These are phyloP conservation scores for Gracilariopsis chorda DNA, from an alignment of 23 red algal genomes.

Conservation along the genomic window DNA sequence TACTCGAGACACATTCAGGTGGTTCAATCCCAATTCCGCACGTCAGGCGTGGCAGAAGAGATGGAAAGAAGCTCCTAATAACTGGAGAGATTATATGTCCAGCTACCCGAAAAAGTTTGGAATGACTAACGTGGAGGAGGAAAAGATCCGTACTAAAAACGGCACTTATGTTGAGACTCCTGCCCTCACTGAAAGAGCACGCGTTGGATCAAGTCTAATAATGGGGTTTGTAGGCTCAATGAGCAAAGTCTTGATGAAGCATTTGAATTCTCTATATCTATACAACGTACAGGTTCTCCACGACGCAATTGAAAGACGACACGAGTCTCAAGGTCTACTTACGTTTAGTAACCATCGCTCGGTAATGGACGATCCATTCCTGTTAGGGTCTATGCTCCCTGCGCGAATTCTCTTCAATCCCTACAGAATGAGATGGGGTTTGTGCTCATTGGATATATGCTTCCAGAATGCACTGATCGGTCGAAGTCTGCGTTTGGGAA, in stretches of 20 bases:
- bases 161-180: constrained; percentile 55
- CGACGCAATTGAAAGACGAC: constrained; percentile 64
- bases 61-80: constrained; percentile 43
- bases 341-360: constrained; percentile 94
- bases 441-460: constrained; percentile 95
- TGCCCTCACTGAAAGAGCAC: constrained; percentile 11
- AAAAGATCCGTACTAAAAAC: constrained; percentile 42
- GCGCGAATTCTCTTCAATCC: constrained; percentile 71
- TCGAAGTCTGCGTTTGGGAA: constrained; percentile 76
- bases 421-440: constrained; percentile 76
- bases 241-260: constrained; percentile 68
- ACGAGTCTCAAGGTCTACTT: constrained; percentile 58
- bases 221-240: constrained; percentile 48
- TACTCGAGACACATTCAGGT: neutral
- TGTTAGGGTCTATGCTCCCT: constrained; percentile 78
- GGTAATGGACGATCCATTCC: constrained; percentile 90
- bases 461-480: constrained; percentile 63
- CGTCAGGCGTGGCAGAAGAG: constrained; percentile 32
- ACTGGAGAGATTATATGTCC: constrained; percentile 39
- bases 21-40: neutral
- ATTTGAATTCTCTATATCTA: constrained; percentile 55
- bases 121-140: constrained; percentile 53
- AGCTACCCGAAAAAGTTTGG: constrained; percentile 38
- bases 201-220: constrained; percentile 40
- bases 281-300: constrained; percentile 65